These are phyloP conservation scores for Colletotrichum caudatum DNA, from an alignment of 2,329 filamentous ascomycete genomes.

Conservation along the genomic window DNA sequence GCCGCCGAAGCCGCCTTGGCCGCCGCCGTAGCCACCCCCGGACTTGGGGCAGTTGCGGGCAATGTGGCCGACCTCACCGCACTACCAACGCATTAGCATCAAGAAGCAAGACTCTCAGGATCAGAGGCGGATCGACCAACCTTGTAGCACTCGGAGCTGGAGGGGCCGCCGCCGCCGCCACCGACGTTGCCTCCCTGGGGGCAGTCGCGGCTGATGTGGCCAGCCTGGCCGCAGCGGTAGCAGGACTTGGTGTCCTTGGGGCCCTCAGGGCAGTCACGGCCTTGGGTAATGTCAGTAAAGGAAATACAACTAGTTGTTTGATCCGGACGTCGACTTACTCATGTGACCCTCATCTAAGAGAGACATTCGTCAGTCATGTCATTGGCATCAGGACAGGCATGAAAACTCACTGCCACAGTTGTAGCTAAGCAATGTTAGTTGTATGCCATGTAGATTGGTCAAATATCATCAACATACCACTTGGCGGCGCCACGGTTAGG, in stretches of 20 bases:
- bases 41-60: conserved; percentile 87
- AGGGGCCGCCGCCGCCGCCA: conserved; percentile 58
- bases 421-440: conserved; percentile 68
- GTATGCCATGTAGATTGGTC: conserved; percentile 3
- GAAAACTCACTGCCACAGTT: conserved; percentile 78
- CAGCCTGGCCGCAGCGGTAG: conserved; percentile 83
- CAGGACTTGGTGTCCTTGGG: conserved; percentile 87
- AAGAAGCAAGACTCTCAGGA: background rate
- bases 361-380: conserved; percentile 44
- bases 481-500: conserved; percentile 85
- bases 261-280: conserved; percentile 90
- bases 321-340: conserved; percentile 65
- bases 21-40: conserved; percentile 61
- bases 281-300: conserved; percentile 55
- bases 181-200: conserved; percentile 64
- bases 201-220: conserved; percentile 91
- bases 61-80: conserved; percentile 95
- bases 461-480: conserved; percentile 69
- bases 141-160: conserved; percentile 90
- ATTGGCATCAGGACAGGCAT: conserved; percentile 41
- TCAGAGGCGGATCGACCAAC: conserved; percentile 48
- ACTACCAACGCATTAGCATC: conserved; percentile 61
- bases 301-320: conserved; percentile 18
- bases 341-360: conserved; percentile 75
- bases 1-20: conserved; percentile 60